Evolutionary conservation across 495 filamentous ascomycete genomes (phyloP).

Genomic region (Annulohypoxylon maeteangense): DNA sequence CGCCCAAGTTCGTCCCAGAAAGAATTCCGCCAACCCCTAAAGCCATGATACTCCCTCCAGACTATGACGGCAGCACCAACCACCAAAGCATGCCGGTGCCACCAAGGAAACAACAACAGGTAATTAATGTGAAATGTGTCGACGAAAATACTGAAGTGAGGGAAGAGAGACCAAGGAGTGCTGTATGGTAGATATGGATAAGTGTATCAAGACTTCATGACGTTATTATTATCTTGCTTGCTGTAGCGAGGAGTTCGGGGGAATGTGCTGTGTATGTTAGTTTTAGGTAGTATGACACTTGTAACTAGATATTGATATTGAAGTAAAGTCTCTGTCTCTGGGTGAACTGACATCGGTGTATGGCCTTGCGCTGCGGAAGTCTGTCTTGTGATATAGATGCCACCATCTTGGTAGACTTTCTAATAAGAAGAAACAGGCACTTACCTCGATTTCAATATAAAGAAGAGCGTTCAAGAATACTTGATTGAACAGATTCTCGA

Average conservation of each 20-base stretch:
- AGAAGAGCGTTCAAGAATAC: neutral
- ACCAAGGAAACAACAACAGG: constrained; percentile 20
- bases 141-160: constrained; percentile 8
- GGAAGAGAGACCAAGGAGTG: constrained; percentile 19
- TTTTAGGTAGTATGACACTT: neutral
- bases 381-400: neutral
- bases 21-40: constrained; percentile 36
- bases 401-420: neutral
- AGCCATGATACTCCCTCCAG: constrained; percentile 35
- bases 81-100: constrained; percentile 30
- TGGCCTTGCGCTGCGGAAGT: neutral
- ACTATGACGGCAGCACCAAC: constrained; percentile 13
- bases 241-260: constrained; percentile 28
- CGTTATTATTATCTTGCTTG: constrained; percentile 4
- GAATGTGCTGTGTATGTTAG: constrained; percentile 1
- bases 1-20: constrained; percentile 12
- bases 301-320: neutral
- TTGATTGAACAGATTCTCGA: neutral
- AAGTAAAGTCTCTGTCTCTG: neutral
- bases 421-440: neutral
- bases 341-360: neutral
- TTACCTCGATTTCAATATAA: neutral
- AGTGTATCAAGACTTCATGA: constrained; percentile 1
- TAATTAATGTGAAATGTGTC: constrained; percentile 15
- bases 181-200: constrained; percentile 14